phyloP scores from a whole-genome alignment of 1,284 basidiomycete genomes.

The Ganoderma boninense region DNA sequence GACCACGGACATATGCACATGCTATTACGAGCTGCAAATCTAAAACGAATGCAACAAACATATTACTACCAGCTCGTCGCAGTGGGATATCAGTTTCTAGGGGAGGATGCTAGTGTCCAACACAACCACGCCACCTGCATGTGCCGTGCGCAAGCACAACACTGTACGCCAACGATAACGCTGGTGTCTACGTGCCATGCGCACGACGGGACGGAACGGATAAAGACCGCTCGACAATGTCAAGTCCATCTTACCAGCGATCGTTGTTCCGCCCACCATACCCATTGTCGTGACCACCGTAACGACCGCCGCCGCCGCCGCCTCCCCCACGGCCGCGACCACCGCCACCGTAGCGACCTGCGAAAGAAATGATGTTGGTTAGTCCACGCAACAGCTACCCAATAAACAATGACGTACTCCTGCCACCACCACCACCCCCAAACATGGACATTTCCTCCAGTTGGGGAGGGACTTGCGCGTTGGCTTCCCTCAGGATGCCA shows the following conservation, averaged over 20 bases:
- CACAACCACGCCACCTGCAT: not conserved
- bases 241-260: slow-evolving; percentile 38
- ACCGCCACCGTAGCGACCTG: slow-evolving; percentile 44
- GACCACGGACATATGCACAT: slow-evolving; percentile 6
- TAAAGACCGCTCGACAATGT: slow-evolving; percentile 10
- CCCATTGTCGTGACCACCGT: slow-evolving; percentile 41
- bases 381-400: not conserved
- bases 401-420: slow-evolving; percentile 53
- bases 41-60: slow-evolving; percentile 34
- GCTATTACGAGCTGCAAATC: slow-evolving; percentile 33
- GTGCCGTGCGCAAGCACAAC: not conserved
- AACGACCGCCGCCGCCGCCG: slow-evolving; percentile 46
- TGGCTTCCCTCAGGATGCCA: slow-evolving; percentile 90
- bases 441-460: slow-evolving; percentile 94
- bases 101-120: not conserved
- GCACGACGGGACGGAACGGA: not conserved
- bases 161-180: not conserved
- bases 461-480: slow-evolving; percentile 88
- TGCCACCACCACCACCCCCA: slow-evolving; percentile 79
- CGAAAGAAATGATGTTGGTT: not conserved
- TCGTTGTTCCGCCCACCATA: slow-evolving; percentile 40
- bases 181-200: not conserved
- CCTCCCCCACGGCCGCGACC: slow-evolving; percentile 43
- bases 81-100: slow-evolving; percentile 29
- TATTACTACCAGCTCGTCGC: slow-evolving; percentile 28